Evolutionary conservation across 192 early-diverging fungal genomes (phyloP), one percentile per base, ranked within the genome.

Genomic region (Polychytrium aggregatum): DNA sequence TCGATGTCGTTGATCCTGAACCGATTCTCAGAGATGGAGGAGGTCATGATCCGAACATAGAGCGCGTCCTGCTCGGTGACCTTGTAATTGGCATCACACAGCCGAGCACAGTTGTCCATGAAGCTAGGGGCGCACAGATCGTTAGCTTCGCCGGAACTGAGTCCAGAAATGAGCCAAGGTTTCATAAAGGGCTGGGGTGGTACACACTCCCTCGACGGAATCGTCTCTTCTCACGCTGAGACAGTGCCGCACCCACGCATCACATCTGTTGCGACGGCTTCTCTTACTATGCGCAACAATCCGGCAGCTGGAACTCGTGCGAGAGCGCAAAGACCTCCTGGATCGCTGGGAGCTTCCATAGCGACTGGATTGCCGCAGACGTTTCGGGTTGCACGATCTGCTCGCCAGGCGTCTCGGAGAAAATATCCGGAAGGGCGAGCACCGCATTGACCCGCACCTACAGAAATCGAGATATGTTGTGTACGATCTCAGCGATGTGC

Each of bases 31-130:
- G 76, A 71, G n/a, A 86, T 82, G 30, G 72, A 73, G n/a, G 81
- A 53, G 17, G 84, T 86, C 62, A 77, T 75, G 24, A 84, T 69
- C 48, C 84, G 67, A 13, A 80, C 68, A 46, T 71, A 66, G 14
- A 86, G 56, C 36, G 86, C 84, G 60, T 86, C 84, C 30, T 77
- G 67, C 39, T 82, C 76, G 24, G 72, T 75, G 3, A 82, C 83
- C 7, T 61, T 26, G 53, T 79, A 86, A 10, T 67, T 60, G 29
- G 52, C 41, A 8, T 53, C 31, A 14, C 69, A 61, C 11, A 82
- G 37, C 21, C 82, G 68, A 14, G 54, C 68, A 16, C 79, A 44
- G 29, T 63, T 48, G 18, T 53, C 54, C 51, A 69, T 39, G 44
- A 63, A 65, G 24, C 50, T 55, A 25, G 31, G n/a, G n/a, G n/a